A percentile compares a stretch with the other conserved stretches of the same genome.
These are phyloP conservation scores for Aspergillus carbonarius DNA, from an alignment of 2,329 filamentous ascomycete genomes.

Conservation along the genomic window DNA sequence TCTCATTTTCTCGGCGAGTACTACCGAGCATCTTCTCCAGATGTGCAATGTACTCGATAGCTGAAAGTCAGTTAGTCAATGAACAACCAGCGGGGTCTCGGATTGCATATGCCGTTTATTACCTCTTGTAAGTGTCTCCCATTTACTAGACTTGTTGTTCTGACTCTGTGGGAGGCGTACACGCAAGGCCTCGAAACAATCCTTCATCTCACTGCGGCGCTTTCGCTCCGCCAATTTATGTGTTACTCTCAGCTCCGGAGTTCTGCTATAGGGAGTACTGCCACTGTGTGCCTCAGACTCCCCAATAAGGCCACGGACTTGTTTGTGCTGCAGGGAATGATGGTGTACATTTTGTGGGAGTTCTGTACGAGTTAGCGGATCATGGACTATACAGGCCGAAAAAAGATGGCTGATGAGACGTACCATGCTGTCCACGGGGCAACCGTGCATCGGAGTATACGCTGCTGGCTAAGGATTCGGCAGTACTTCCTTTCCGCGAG, in stretches of 20 bases:
- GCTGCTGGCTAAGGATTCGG: conserved; percentile 49
- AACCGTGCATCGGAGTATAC: conserved; percentile 47
- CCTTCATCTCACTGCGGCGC: conserved; percentile 54
- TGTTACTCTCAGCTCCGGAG: conserved; percentile 50
- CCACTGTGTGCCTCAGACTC: conserved; percentile 44
- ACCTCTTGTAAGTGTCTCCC: conserved; percentile 52
- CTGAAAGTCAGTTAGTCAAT: conserved; percentile 25
- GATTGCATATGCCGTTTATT: conserved; percentile 8
- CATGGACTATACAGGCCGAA: too few species aligned
- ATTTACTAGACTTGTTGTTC: conserved; percentile 54
- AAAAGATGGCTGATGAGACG: conserved; percentile 13
- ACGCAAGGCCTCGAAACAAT: conserved; percentile 50
- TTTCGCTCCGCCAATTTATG: conserved; percentile 54
- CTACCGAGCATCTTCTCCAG: conserved; percentile 44
- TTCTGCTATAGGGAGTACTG: conserved; percentile 50
- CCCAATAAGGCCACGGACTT: conserved; percentile 48
- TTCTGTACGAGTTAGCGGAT: conserved; percentile 31
- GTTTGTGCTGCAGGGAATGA: conserved; percentile 49
- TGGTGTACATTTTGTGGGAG: conserved; percentile 49
- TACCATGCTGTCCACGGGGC: conserved; percentile 50
- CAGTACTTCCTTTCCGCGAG: conserved; percentile 47
- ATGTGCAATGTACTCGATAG: conserved; percentile 50
- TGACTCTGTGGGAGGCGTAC: conserved; percentile 46
- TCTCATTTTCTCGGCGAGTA: conserved; percentile 39
- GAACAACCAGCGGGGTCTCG: background rate